phyloP scores from a whole-genome alignment of 2,329 filamentous ascomycete species.

The Sphaerulina populicola region DNA sequence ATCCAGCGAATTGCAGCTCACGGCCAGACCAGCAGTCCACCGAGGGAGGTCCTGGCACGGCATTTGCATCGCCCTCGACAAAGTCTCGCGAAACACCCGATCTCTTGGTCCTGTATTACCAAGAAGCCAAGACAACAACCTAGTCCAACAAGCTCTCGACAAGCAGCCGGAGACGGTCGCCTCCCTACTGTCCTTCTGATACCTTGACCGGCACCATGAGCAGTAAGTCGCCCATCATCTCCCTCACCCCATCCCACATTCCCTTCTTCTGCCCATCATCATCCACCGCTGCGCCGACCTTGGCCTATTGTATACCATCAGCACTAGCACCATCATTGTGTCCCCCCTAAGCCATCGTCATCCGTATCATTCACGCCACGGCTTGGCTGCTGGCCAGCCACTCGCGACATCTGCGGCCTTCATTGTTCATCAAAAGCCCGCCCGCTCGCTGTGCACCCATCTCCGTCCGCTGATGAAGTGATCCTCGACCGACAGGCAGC shows the following conservation, averaged over 20 bases:
- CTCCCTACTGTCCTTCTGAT: background rate
- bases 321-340: background rate
- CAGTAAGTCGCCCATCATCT: constrained; percentile 3
- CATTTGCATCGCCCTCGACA: too few relatives aligned
- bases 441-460: background rate
- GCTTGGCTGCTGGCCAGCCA: constrained; percentile 10
- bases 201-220: constrained; percentile 4
- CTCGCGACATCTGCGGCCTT: background rate
- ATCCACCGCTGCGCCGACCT: constrained; percentile 3
- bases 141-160: background rate
- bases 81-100: background rate
- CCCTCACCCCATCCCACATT: background rate
- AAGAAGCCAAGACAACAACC: background rate
- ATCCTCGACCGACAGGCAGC: constrained; percentile 1
- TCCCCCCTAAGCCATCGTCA: background rate
- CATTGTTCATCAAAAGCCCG: background rate
- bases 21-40: too few relatives aligned
- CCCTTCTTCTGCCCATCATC: background rate
- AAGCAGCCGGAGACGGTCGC: background rate
- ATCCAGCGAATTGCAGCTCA: too few relatives aligned
- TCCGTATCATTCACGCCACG: background rate
- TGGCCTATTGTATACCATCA: constrained; percentile 7
- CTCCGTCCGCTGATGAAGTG: constrained; percentile 1
- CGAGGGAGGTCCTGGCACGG: too few relatives aligned
- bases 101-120: background rate